phyloP scores from a whole-genome alignment of 768 basidiomycete genomes.

The Lanmaoa rubissima region DNA sequence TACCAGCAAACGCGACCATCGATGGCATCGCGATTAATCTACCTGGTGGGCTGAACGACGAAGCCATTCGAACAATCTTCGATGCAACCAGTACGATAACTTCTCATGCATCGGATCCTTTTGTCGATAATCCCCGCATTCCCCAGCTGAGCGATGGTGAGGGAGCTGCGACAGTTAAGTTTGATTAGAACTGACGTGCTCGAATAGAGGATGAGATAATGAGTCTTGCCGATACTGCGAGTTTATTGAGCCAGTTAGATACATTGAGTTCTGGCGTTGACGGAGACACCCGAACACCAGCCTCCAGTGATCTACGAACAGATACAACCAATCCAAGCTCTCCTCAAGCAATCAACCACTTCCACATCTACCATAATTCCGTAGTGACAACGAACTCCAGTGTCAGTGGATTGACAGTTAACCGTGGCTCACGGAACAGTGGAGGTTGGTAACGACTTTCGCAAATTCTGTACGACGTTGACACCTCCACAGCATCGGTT shows the following conservation, averaged over 20 bases:
- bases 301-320: neutral
- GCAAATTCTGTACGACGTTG: neutral
- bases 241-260: neutral
- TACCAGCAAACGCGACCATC: too few species aligned
- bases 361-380: neutral
- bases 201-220: neutral
- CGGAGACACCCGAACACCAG: neutral
- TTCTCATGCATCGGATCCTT: too few species aligned
- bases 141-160: slow-evolving; percentile 1
- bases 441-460: neutral
- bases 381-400: slow-evolving; percentile 5
- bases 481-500: neutral
- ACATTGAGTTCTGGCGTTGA: neutral
- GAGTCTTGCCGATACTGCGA: neutral
- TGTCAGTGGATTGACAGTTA: neutral
- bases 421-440: neutral
- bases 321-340: too few species aligned
- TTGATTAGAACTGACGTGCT: neutral
- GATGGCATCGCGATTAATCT: too few species aligned
- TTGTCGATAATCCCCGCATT: neutral
- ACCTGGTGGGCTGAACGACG: neutral
- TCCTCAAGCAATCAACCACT: neutral
- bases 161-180: neutral
- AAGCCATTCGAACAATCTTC: neutral
- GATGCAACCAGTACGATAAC: neutral